Percentiles rank a stretch among this genome's conserved stretches.
Conservation (phyloP, 495 filamentous ascomycete genomes). For the Aspergillus wentii region DNA sequence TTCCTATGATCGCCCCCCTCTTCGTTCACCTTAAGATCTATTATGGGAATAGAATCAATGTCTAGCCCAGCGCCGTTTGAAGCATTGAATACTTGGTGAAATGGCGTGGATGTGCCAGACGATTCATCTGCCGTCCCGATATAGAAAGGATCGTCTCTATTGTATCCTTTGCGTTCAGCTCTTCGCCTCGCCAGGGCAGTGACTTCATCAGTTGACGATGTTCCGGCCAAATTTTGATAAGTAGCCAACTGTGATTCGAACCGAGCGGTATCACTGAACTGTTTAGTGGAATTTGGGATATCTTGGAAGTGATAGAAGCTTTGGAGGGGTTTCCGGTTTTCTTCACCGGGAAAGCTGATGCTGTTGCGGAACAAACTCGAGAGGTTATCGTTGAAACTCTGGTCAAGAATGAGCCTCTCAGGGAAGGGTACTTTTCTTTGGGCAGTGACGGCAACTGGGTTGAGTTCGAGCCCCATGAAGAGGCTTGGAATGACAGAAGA, state of each 20-base stretch:
- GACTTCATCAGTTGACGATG: slow-evolving; percentile 52
- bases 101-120: slow-evolving; percentile 58
- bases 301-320: slow-evolving; percentile 64
- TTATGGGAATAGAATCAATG: slow-evolving; percentile 90
- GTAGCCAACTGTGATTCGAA: slow-evolving; percentile 13
- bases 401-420: slow-evolving; percentile 64
- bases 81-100: slow-evolving; percentile 63
- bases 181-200: slow-evolving; percentile 60
- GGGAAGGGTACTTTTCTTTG: slow-evolving; percentile 86
- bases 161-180: slow-evolving; percentile 66
- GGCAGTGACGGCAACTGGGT: slow-evolving; percentile 79
- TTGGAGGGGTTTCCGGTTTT: slow-evolving; percentile 37
- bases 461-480: slow-evolving; percentile 80
- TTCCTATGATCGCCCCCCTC: slow-evolving; percentile 14
- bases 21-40: slow-evolving; percentile 74
- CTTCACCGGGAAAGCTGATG: slow-evolving; percentile 4
- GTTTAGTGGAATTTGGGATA: slow-evolving; percentile 25
- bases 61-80: slow-evolving; percentile 73
- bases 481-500: slow-evolving; percentile 83
- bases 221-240: slow-evolving; percentile 59
- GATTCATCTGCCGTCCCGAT: slow-evolving; percentile 54
- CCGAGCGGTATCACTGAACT: slow-evolving; percentile 9
- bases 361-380: slow-evolving; percentile 45
- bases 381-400: slow-evolving; percentile 76
- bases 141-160: slow-evolving; percentile 94